Base-by-base conservation (phyloP, 2,329 filamentous ascomycete species). In the Rhynchosporium secalis region DNA sequence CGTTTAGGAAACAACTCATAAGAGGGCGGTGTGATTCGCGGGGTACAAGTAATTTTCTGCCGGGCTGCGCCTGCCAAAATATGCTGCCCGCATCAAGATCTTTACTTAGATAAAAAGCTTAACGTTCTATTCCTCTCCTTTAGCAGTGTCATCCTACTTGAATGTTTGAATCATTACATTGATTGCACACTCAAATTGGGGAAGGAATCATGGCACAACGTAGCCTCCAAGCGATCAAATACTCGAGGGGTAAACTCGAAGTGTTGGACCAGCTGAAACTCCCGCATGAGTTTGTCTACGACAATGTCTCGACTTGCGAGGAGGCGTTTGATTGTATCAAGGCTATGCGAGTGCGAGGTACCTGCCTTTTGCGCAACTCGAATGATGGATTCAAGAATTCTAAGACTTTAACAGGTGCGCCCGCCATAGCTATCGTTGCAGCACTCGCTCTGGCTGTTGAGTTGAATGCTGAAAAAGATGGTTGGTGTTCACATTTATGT, bases 351-450 rank as follows among this genome's bases (percentile, higher is more conserved):
- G 86, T 88, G 6, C 86, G 91, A 71, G 91, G 78, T 78, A 70
- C 56, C 46, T 59, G 55, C 20, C 10, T 36, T 54, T 4, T 20
- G 13, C 49, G 6, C 56, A 58, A 38, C 7, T 40, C 36, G 41
- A 54, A 26, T 52, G 4, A 29, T 54, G 51, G 9, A 36, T n/a
- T 29, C 56, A 47, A 28, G 13, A 49, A 40, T 49, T 62, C 66
- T 71, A 67, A 71, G 63, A 36, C 49, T 45, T 64, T 49, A 61
- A 45, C 62, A 80, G 89, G 91, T 46, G 95, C 95, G 4, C 95
- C 95, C 0, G 95, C 95, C 51, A 99, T 99, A 75, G 95, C 95
- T 49, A 98, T 99, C 67, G 95, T 99, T n/a, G 95, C 95, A 28
- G 91, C 90, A 26, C 83, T 99, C 40, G 88, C 91, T 2, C 84